Evolutionary conservation across 139 green algal species (phyloP), one percentile per base, ranked within the genome.

Genomic region (Raphidocelis subcapitata): DNA sequence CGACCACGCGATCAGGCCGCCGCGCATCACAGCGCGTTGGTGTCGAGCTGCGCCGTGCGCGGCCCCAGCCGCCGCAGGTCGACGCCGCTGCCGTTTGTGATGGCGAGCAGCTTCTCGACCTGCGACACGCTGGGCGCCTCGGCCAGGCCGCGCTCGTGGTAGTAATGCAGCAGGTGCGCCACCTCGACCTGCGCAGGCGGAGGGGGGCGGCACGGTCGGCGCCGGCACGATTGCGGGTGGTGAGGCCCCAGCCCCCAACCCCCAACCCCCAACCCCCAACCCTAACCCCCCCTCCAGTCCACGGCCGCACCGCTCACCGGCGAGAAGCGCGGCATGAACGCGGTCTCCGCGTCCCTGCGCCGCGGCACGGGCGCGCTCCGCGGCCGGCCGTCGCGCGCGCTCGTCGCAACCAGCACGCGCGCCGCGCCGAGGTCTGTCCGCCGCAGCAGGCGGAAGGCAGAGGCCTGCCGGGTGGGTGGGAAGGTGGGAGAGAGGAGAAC

Each of bases 401-500:
- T 69, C 29, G 24, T 69, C 31, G 79, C 79, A 3, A 67, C 68
- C 62, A 78, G 20, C 33, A 83, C 62, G 21, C 56, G 44, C 32
- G 67, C 62, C 5, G 21, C 5, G 26, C 65, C 60, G 28, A 82
- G 69, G 1, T 74, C 18, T 5, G 46, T 12, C 33, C 71, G 62
- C 61, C 86, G 73, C 32, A 89, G 35, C 55, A 88, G 49, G 2
- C 79, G 67, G 67, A 89, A 72, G 3, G 35, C 55, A 0, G 65
- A 70, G 0, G 77, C 84, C 81, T 88, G 74, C 62, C 26, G 3
- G 0, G 55, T 14, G n/a, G n/a, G n/a, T n/a, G n/a, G n/a, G n/a
- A n/a, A n/a, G n/a, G n/a, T n/a, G n/a, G n/a, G n/a, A n/a, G n/a
- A n/a, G n/a, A n/a, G n/a, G n/a, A n/a, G n/a, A n/a, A n/a, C n/a